Conservation (phyloP, 352 stramenopile genomes). For the Phytophthora multivora region DNA sequence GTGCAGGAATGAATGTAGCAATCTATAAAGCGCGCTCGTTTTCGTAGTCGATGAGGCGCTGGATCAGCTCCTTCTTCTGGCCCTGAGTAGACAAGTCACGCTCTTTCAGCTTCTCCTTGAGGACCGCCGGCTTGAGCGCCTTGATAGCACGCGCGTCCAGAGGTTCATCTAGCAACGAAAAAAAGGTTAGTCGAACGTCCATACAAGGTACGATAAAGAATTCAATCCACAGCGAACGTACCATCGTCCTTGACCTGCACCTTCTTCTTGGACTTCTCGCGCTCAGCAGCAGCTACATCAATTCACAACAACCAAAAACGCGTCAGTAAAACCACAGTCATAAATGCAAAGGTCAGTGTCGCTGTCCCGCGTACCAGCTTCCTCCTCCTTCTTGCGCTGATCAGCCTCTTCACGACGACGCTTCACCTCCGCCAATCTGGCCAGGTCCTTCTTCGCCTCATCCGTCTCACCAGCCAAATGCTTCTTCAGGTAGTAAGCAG, state of each 20-base stretch:
- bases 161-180: slow-evolving; percentile 58
- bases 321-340: neutral
- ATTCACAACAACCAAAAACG: slow-evolving; percentile 5
- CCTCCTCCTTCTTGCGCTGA: slow-evolving; percentile 80
- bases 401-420: slow-evolving; percentile 83
- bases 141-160: slow-evolving; percentile 87
- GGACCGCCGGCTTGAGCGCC: slow-evolving; percentile 81
- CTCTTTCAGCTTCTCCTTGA: slow-evolving; percentile 92
- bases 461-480: slow-evolving; percentile 87
- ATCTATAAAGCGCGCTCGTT: slow-evolving; percentile 85
- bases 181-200: neutral
- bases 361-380: slow-evolving; percentile 47
- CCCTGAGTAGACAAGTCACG: slow-evolving; percentile 82
- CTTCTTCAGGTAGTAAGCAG: slow-evolving; percentile 82
- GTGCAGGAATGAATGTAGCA: slow-evolving; percentile 5
- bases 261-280: slow-evolving; percentile 73
- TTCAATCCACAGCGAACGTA: slow-evolving; percentile 26
- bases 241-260: slow-evolving; percentile 62
- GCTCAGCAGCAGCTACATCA: slow-evolving; percentile 53
- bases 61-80: slow-evolving; percentile 90
- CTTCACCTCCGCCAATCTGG: slow-evolving; percentile 77
- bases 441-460: slow-evolving; percentile 87
- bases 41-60: slow-evolving; percentile 89
- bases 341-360: neutral
- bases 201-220: neutral